Evolutionary conservation across 2,329 filamentous ascomycete species (phyloP), one percentile per base, ranked within the genome.

Genomic region (Sporothrix dimorphospora): DNA sequence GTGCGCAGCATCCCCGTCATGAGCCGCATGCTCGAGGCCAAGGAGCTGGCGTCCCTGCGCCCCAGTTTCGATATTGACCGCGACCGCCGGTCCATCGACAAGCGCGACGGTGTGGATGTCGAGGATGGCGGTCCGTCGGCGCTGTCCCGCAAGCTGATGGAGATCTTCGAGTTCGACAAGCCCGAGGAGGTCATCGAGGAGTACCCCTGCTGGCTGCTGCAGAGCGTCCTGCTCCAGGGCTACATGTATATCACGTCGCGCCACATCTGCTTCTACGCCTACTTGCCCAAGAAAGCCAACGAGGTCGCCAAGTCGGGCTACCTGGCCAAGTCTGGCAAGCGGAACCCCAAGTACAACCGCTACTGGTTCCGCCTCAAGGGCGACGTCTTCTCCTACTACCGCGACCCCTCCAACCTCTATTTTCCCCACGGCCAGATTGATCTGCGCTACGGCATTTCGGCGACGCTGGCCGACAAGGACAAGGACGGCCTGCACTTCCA

Each of bases 261-360:
- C 77, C 96, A 99, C 79, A 92, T 98, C 74, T 98, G 94, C 82
- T 99, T 98, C 80, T 98, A 98, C 79, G 94, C 96, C 51, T 98
- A 98, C 79, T 87, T 98, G n/a, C 94, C 94, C 7, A 97, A 94
- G 84, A 97, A 96, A 85, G 89, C 92, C 87, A 89, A 92, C 76
- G 86, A 90, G 71, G 87, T 92, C 21, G 88, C 91, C 75, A 98
- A 97, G 81, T 95, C 94, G 1, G 95, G 96, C 1, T 94, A 95
- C 78, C 85, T 99, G 1, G 90, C 89, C 71, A 98, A 98, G 82
- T 92, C 92, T 73, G 95, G 96, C 72, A 93, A 92, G 78, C 91
- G 93, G 63, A 97, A 95, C 79, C 92, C 93, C 63, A 92, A 91
- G 76, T 98, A 94, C 81, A 92, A 91, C 78, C 90, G 94, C 53